Base-by-base conservation (phyloP, 805 yeast species). In the Kazachstania viticola region DNA sequence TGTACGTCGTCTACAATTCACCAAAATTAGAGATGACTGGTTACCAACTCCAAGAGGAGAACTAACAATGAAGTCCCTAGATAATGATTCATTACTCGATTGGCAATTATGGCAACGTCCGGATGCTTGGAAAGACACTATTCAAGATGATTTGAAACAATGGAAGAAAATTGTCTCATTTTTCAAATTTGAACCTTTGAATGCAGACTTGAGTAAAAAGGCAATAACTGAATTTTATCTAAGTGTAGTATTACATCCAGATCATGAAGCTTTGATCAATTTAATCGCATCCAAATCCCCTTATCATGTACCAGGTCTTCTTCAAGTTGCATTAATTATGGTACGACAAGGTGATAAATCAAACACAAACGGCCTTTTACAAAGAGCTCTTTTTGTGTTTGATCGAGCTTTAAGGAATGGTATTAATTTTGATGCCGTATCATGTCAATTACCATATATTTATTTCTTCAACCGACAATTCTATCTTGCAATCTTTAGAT, bases 1-100 rank as follows among this genome's bases (percentile, higher is more conserved):
- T 1, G 56, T 73, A 0, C 65, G 84, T 39, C 79, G 79, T 43
- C 57, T 83, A 29, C 61, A 69, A 9, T 60, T 84, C 38, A 75
- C 93, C 0, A 75, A 76, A 45, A 73, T 83, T 28, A 69, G 79
- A 48, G 85, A 79, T 37, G 87, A 80, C 48, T 82, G 87, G 82
- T 48, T 80, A 6, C 94, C 94, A 1, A 72, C 82, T 0, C 57
- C 67, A 17, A 64, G 66, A 34, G 77, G 74, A 38, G 78, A 79
- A 11, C 45, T 81, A 25, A 45, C 54, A 1, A 73, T 79, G 82
- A 74, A 71, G 11, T 75, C 73, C 42, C 39, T 78, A 9, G 51
- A 48, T 0, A 36, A 38, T 1, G 55, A 51, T 2, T 71, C 71
- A 11, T 39, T 70, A 2, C 42, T 64, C 4, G 40, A 38, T 51